A percentile compares a stretch with the other conserved stretches of the same genome.
phyloP scores from a whole-genome alignment of 306 rosid species.

The Cucurbita maxima region DNA sequence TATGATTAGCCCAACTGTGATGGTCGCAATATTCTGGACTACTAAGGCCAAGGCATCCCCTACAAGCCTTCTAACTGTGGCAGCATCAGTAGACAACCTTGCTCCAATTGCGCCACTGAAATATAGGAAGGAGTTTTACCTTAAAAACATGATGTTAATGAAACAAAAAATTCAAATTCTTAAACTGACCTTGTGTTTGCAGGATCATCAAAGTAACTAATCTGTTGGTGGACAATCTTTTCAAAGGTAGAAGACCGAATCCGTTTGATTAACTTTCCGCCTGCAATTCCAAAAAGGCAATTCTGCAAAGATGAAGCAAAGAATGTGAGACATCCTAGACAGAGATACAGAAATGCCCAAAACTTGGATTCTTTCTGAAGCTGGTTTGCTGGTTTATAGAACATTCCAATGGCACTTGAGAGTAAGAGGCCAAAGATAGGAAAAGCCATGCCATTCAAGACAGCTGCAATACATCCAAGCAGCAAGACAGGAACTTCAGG shows the following conservation, averaged over 20 bases:
- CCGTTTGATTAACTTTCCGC: slow-evolving; percentile 61
- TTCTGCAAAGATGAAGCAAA: slow-evolving; percentile 28
- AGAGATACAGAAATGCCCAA: slow-evolving; percentile 48
- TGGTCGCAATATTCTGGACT: slow-evolving; percentile 50
- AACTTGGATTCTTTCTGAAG: slow-evolving; percentile 39
- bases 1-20: slow-evolving; percentile 45
- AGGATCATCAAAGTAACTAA: slow-evolving; percentile 81
- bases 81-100: slow-evolving; percentile 76
- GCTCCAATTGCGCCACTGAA: slow-evolving; percentile 65
- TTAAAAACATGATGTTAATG: not conserved
- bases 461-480: slow-evolving; percentile 56
- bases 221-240: slow-evolving; percentile 71
- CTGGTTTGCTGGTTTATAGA: slow-evolving; percentile 39
- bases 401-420: slow-evolving; percentile 45
- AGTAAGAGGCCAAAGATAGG: slow-evolving; percentile 66
- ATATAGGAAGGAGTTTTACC: not conserved
- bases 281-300: slow-evolving; percentile 62
- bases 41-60: slow-evolving; percentile 64
- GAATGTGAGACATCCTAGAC: slow-evolving; percentile 34
- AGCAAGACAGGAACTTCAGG: slow-evolving; percentile 48
- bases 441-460: slow-evolving; percentile 39
- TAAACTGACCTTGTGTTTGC: slow-evolving; percentile 60
- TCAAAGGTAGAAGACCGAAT: slow-evolving; percentile 60
- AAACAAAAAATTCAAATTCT: not conserved
- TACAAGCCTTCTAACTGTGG: slow-evolving; percentile 52